phyloP scores from a whole-genome alignment of 441 rosid genomes.

The Gossypium laxum region DNA sequence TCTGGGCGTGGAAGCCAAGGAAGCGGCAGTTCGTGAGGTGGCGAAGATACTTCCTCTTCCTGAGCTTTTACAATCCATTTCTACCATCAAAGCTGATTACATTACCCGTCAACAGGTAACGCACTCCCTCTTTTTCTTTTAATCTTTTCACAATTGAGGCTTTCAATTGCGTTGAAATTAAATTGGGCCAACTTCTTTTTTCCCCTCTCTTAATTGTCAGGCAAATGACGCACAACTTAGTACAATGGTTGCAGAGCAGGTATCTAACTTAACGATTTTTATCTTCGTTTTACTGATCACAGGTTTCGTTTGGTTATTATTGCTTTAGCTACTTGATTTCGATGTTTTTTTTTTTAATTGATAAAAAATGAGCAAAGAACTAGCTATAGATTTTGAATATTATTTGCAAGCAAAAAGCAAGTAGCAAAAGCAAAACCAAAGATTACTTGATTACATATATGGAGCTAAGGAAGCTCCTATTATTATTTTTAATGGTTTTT shows the following conservation, averaged over 20 bases:
- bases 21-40: conserved; percentile 91
- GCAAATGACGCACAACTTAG: conserved; percentile 98
- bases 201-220: conserved; percentile 26
- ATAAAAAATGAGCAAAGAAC: background rate
- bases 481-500: conserved; percentile 2
- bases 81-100: conserved; percentile 86
- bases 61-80: conserved; percentile 69
- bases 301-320: background rate
- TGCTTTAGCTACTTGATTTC: background rate
- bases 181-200: background rate
- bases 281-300: background rate
- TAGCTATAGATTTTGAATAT: background rate
- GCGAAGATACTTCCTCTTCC: conserved; percentile 86
- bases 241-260: conserved; percentile 99
- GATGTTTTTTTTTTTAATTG: background rate
- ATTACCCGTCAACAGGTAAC: conserved; percentile 85
- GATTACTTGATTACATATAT: background rate
- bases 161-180: background rate
- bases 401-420: background rate
- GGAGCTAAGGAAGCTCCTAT: background rate
- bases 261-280: conserved; percentile 7
- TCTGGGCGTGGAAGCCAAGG: conserved; percentile 96
- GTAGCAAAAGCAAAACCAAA: background rate
- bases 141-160: background rate
- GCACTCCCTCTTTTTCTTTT: background rate